Conservation (phyloP, 352 stramenopile species). For the Phytophthora pluvialis region DNA sequence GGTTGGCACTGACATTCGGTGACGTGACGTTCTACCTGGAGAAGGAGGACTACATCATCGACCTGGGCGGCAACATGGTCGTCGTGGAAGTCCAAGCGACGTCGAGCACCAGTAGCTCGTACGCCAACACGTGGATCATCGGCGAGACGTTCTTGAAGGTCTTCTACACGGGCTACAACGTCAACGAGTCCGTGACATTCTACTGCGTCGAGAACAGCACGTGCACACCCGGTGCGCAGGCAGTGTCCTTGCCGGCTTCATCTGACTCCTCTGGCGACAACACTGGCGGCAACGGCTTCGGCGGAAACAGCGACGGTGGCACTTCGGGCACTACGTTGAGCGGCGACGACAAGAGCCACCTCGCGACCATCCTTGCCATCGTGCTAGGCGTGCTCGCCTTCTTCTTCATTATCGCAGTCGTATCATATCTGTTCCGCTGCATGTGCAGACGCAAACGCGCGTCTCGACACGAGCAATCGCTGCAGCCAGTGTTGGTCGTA, state of each 20-base stretch:
- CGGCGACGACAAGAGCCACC: constrained; percentile 30
- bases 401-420: constrained; percentile 42
- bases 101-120: constrained; percentile 36
- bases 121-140: constrained; percentile 75
- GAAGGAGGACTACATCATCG: constrained; percentile 65
- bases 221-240: constrained; percentile 39
- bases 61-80: constrained; percentile 34
- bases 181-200: constrained; percentile 67
- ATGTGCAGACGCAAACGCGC: constrained; percentile 33
- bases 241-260: constrained; percentile 35
- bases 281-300: constrained; percentile 34
- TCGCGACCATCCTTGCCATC: constrained; percentile 45
- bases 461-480: constrained; percentile 27
- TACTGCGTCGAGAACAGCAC: constrained; percentile 66
- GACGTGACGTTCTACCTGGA: constrained; percentile 67
- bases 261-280: constrained; percentile 39
- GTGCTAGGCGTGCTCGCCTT: constrained; percentile 45
- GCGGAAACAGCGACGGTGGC: constrained; percentile 17
- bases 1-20: constrained; percentile 59
- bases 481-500: constrained; percentile 42
- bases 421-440: constrained; percentile 40
- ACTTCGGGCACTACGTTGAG: constrained; percentile 28
- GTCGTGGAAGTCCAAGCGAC: constrained; percentile 54
- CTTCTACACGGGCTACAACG: constrained; percentile 76
- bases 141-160: constrained; percentile 80